phyloP scores from a whole-genome alignment of 805 yeast genomes.

The Kluyveromyces starmeri region DNA sequence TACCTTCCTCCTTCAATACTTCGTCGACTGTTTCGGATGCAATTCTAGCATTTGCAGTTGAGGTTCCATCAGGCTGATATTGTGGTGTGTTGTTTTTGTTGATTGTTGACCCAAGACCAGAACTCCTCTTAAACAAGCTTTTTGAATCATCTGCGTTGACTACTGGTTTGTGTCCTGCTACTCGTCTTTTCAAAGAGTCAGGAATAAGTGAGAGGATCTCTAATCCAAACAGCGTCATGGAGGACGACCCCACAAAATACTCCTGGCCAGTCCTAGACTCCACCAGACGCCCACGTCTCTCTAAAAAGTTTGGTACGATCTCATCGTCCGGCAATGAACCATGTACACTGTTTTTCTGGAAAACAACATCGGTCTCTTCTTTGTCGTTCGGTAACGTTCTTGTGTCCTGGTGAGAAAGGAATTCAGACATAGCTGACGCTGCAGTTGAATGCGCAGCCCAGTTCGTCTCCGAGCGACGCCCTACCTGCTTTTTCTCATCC shows the following conservation, averaged over 20 bases:
- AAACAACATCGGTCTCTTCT: conserved; percentile 7
- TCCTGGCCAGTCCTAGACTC: conserved; percentile 70
- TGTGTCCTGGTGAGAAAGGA: background rate
- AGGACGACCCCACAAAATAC: conserved; percentile 70
- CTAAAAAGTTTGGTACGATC: conserved; percentile 62
- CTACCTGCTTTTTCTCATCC: background rate
- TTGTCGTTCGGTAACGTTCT: conserved; percentile 4
- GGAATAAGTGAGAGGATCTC: conserved; percentile 64
- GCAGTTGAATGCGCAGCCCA: background rate
- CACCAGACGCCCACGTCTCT: conserved; percentile 60
- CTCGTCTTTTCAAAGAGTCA: conserved; percentile 17
- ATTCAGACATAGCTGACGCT: background rate
- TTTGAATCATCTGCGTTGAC: background rate
- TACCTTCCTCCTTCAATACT: conserved; percentile 64
- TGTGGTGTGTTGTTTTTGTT: no score
- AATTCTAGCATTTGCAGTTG: no score
- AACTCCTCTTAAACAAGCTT: no score
- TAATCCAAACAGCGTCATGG: conserved; percentile 73
- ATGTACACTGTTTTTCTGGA: conserved; percentile 9
- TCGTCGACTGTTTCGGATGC: conserved; percentile 34
- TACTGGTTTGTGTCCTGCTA: no score
- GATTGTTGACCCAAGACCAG: no score
- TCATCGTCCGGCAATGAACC: conserved; percentile 30
- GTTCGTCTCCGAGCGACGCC: background rate
- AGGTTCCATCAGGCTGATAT: no score